Evolutionary conservation across 768 basidiomycete genomes (phyloP), one percentile per base, ranked within the genome.

Genomic region (Tylopilus subfusipes): DNA sequence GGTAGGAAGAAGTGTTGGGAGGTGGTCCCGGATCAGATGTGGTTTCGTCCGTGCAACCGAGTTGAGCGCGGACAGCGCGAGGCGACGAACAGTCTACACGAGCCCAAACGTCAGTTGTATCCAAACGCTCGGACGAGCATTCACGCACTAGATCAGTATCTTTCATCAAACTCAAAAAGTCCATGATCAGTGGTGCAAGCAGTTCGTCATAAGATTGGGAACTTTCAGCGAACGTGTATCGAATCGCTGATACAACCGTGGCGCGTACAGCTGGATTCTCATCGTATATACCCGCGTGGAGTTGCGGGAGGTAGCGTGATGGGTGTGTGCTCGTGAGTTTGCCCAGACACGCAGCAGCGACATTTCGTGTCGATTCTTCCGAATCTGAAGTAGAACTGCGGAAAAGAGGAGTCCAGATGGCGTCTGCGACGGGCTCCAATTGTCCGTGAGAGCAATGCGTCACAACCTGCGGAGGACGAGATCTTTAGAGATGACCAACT

Each of bases 41-140:
- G 96, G 90, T 68, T 98, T 98, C 55, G 93, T 90, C 55, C 95
- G 89, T 13, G 94, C 94, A 9, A 93, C 95, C 31, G 95, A 93
- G 72, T 98, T 98, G 50, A 98, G 73, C 1, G 93, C 85, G 2
- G 93, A 93, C 24, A 98, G 73, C 8, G 96, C 90, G 11, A 98
- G 77, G 10, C 94, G 82, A 54, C 95, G 89, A 36, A 98, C 97
- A 48, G 84, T 85, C 96, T 98, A 60, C 30, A 31, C 7, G 52
- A 21, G 21, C 4, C 36, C 16, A 47, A 29, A 9, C 2, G n/a
- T 58, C 27, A 62, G 30, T 18, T 29, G 2, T 12, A 34, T 49
- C 21, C 19, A 38, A 36, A 9, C 18, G 36, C 6, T 12, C 6
- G 14, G 14, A 29, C 0, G 25, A 42, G 12, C 21, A 42, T 45